Evolutionary conservation across 2,329 filamentous ascomycete species (phyloP).

Genomic region (Penicillium thymicola): DNA sequence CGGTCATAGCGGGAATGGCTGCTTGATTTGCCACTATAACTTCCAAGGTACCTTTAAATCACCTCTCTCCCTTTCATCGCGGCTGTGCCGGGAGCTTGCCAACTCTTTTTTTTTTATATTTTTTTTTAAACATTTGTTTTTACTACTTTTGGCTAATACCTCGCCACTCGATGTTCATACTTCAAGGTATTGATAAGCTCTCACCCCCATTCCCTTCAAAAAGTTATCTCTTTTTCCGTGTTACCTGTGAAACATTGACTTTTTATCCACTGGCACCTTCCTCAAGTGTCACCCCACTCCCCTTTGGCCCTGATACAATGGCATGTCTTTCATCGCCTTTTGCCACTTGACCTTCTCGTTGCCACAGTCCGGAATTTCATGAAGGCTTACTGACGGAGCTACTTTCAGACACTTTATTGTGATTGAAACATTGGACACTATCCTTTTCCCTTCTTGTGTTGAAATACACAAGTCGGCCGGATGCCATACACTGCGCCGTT

Average conservation of each 20-base stretch:
- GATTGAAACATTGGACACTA: conserved; percentile 4
- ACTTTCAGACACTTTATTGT: conserved; percentile 10
- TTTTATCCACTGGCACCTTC: conserved; percentile 12
- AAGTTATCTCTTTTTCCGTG: conserved; percentile 9
- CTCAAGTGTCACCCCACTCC: conserved; percentile 4
- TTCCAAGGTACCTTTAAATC: conserved; percentile 4
- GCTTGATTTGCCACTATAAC: conserved; percentile 7
- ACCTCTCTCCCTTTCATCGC: not conserved
- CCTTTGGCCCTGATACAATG: conserved; percentile 8
- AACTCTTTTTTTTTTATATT: not conserved
- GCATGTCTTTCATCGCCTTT: conserved; percentile 10
- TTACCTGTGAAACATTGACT: conserved; percentile 24
- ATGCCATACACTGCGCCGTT: conserved; percentile 52
- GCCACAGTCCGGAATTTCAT: conserved; percentile 14
- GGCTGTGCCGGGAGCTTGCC: conserved; percentile 4
- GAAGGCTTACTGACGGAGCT: not conserved
- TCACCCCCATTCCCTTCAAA: conserved; percentile 10
- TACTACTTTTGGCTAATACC: not conserved
- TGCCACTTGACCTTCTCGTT: conserved; percentile 2
- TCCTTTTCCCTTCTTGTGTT: conserved; percentile 27
- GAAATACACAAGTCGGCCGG: conserved; percentile 37
- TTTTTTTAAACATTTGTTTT: not conserved
- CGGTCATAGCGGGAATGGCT: conserved; percentile 9
- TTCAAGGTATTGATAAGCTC: conserved; percentile 8
- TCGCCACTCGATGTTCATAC: conserved; percentile 3